Evolutionary conservation across 2,329 filamentous ascomycete genomes (phyloP).

Genomic region (Fonsecaea erecta): DNA sequence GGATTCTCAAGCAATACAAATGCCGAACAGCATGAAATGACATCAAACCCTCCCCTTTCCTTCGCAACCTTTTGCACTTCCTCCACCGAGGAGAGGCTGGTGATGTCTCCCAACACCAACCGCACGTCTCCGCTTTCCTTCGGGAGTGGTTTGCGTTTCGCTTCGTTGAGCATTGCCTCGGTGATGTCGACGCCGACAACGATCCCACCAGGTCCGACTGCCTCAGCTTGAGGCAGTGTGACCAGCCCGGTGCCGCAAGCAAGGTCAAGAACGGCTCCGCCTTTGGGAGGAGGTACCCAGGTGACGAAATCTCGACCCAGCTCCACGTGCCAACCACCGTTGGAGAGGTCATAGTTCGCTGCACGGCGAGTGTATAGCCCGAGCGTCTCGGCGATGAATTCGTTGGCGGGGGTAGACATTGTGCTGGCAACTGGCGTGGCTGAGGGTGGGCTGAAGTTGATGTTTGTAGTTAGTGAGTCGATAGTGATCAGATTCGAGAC

Average conservation of each 20-base stretch:
- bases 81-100: constrained; percentile 10
- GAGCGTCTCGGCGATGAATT: constrained; percentile 18
- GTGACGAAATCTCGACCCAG: constrained; percentile 48
- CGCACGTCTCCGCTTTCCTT: constrained; percentile 8
- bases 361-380: constrained; percentile 43
- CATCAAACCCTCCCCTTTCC: constrained; percentile 18
- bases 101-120: constrained; percentile 20
- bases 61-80: constrained; percentile 14
- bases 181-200: constrained; percentile 51
- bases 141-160: constrained; percentile 26
- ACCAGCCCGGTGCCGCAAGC: constrained; percentile 54
- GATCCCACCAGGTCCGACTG: constrained; percentile 44
- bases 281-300: constrained; percentile 38
- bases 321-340: constrained; percentile 44
- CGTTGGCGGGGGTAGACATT: constrained; percentile 9
- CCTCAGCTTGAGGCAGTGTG: constrained; percentile 46
- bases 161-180: constrained; percentile 48
- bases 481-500: neutral
- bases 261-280: constrained; percentile 51
- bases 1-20: constrained; percentile 24
- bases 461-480: neutral
- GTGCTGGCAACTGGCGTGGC: neutral
- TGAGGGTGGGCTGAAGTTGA: neutral
- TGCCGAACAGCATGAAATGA: constrained; percentile 30
- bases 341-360: constrained; percentile 45